Evolutionary conservation across 805 yeast species (phyloP).

Genomic region (Candida gorgasii): DNA sequence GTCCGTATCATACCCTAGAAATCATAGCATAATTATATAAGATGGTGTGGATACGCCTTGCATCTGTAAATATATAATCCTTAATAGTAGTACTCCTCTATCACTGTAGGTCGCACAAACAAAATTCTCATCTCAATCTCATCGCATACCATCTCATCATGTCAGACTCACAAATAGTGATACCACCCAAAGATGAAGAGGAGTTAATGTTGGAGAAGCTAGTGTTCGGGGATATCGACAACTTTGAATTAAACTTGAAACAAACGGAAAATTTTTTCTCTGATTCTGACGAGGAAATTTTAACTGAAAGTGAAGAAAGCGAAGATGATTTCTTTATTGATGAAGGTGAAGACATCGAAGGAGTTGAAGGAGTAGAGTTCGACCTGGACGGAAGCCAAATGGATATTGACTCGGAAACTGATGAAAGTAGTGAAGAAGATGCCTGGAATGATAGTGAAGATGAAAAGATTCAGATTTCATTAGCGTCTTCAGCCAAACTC

Average conservation of each 20-base stretch:
- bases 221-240: conserved; percentile 85
- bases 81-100: background rate
- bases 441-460: conserved; percentile 93
- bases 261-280: conserved; percentile 56
- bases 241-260: conserved; percentile 66
- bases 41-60: background rate
- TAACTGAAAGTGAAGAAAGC: conserved; percentile 28
- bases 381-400: conserved; percentile 15
- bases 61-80: conserved; percentile 1
- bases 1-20: background rate
- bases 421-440: conserved; percentile 29
- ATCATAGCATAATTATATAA: background rate
- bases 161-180: conserved; percentile 17
- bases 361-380: background rate
- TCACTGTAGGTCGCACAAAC: background rate
- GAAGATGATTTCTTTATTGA: conserved; percentile 41
- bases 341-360: conserved; percentile 30
- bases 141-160: conserved; percentile 6
- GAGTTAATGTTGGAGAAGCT: conserved; percentile 77
- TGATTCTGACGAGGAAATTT: conserved; percentile 35
- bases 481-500: conserved; percentile 57
- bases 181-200: conserved; percentile 80
- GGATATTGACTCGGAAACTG: conserved; percentile 27
- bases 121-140: conserved; percentile 11
- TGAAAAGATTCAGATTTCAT: conserved; percentile 64